Percentiles rank a stretch among this genome's conserved stretches.
Conservation (phyloP, 2,329 filamentous ascomycete genomes). For the Aspergillus novoparasiticus region DNA sequence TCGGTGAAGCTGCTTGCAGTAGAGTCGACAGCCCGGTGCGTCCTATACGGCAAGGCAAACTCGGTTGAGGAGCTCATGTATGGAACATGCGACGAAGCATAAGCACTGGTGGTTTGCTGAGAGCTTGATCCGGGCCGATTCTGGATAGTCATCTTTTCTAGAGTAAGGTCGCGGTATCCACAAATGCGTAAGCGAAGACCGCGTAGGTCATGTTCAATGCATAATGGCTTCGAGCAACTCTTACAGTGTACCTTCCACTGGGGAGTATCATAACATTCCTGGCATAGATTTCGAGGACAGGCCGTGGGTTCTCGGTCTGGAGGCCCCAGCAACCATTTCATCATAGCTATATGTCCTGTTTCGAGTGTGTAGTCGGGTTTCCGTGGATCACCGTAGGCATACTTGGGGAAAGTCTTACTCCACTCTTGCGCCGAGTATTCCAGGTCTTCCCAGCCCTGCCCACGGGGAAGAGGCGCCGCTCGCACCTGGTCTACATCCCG, state of each 20-base stretch:
- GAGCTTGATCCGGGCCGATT: constrained; percentile 25
- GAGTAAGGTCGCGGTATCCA: constrained; percentile 57
- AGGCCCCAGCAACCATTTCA: constrained; percentile 52
- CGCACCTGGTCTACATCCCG: constrained; percentile 59
- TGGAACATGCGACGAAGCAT: constrained; percentile 13
- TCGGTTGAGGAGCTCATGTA: constrained; percentile 20
- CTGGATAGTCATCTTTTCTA: constrained; percentile 50
- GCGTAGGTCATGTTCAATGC: constrained; percentile 62
- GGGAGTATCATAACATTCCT: constrained; percentile 60
- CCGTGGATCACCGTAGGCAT: constrained; percentile 43
- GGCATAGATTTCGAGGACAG: constrained; percentile 59
- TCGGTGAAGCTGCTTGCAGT: constrained; percentile 40
- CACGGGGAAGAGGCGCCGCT: constrained; percentile 58
- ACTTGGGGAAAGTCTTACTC: constrained; percentile 43
- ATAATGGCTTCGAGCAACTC: constrained; percentile 58
- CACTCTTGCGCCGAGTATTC: constrained; percentile 51
- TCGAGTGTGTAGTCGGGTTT: constrained; percentile 43
- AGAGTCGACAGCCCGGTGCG: constrained; percentile 33
- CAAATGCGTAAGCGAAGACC: constrained; percentile 60
- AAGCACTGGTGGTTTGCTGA: constrained; percentile 6
- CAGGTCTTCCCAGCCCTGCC: constrained; percentile 58
- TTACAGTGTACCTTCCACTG: constrained; percentile 63
- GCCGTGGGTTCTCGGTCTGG: constrained; percentile 49
- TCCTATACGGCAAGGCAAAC: constrained; percentile 34
- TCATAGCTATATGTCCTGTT: constrained; percentile 45